Conservation (phyloP, 225 moss, liverwort and hornwort species). For the Pseudoscleropodium purum region DNA sequence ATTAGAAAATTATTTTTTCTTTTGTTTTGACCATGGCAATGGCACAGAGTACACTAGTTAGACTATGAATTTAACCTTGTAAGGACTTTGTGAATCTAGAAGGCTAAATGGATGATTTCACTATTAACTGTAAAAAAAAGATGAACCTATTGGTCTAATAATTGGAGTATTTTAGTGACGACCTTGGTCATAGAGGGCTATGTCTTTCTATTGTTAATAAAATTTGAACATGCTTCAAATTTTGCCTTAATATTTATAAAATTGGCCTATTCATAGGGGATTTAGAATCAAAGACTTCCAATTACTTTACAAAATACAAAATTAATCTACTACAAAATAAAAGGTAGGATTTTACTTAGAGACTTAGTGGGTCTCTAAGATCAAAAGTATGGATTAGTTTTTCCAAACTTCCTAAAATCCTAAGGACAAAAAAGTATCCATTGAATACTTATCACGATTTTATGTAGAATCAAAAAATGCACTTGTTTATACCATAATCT, state of each 20-base stretch:
- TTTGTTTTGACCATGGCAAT: too few species aligned
- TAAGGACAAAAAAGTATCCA: neutral
- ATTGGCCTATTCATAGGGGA: neutral
- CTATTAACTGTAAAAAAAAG: too few species aligned
- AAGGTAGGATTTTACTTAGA: neutral
- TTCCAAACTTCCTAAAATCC: too few species aligned
- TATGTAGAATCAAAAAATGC: neutral
- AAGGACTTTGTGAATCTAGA: accelerated
- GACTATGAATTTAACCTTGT: neutral
- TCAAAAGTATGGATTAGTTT: neutral
- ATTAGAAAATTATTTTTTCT: too few species aligned
- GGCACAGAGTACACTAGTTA: too few species aligned
- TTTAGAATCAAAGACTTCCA: neutral
- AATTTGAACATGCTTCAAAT: neutral
- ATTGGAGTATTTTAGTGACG: too few species aligned
- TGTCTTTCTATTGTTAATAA: neutral
- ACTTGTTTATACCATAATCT: neutral
- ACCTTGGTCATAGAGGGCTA: too few species aligned
- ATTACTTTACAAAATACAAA: neutral
- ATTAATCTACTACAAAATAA: neutral
- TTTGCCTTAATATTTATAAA: neutral
- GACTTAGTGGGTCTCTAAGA: neutral
- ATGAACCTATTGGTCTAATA: too few species aligned
- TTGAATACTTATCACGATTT: accelerated
- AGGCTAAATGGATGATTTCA: accelerated